A percentile compares a stretch with the other conserved stretches of the same genome.
Evolutionary conservation across 768 basidiomycete genomes (phyloP).

Genomic region (Boletus huronensis): DNA sequence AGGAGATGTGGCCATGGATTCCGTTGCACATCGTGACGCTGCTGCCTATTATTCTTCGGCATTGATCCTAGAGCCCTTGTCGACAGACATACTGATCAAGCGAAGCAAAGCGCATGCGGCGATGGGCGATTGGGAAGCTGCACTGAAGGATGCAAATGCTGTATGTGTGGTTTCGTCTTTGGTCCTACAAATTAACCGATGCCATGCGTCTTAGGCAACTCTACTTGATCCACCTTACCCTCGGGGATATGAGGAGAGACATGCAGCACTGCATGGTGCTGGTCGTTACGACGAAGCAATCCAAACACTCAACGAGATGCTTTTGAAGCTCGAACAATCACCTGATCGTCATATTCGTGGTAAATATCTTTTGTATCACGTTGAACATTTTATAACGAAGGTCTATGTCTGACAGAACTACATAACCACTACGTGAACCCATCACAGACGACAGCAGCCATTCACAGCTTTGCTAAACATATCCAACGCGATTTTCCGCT

Average conservation of each 20-base stretch:
- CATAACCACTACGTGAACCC: conserved; percentile 1
- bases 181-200: background rate
- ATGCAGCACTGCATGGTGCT: conserved; percentile 12
- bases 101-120: conserved; percentile 6
- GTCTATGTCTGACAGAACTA: background rate
- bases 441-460: background rate
- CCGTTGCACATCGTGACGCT: conserved; percentile 8
- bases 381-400: background rate
- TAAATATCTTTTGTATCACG: background rate
- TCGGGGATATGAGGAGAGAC: conserved; percentile 9
- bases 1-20: conserved; percentile 1
- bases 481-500: conserved; percentile 9
- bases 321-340: conserved; percentile 1
- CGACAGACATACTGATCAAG: background rate
- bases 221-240: conserved; percentile 8
- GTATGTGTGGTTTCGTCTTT: conserved; percentile 4
- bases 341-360: background rate
- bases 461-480: background rate
- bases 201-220: conserved; percentile 7
- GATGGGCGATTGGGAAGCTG: background rate
- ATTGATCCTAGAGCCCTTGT: conserved; percentile 4
- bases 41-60: conserved; percentile 6
- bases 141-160: conserved; percentile 6
- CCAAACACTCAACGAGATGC: conserved; percentile 3
- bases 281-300: conserved; percentile 19